Conservation (phyloP, 768 basidiomycete genomes). For the Lentinula boryana region DNA sequence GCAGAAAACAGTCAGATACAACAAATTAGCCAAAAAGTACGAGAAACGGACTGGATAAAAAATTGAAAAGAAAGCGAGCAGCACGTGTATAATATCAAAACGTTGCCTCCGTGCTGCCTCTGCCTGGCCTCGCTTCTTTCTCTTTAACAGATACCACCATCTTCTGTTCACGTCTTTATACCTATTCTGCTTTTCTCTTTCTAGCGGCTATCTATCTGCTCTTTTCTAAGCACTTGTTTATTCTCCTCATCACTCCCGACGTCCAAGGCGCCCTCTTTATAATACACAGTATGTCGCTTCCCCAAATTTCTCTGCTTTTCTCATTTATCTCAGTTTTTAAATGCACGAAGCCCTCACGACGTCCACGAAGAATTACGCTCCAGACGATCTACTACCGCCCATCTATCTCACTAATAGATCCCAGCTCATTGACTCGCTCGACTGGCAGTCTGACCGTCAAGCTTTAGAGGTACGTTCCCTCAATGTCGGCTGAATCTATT, state of each 20-base stretch:
- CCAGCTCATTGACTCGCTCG: slow-evolving; percentile 30
- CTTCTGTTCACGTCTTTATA: background rate
- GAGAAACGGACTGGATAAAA: background rate
- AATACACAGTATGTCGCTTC: slow-evolving; percentile 13
- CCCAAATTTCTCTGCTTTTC: slow-evolving; percentile 17
- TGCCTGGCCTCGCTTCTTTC: background rate
- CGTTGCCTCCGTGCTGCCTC: background rate
- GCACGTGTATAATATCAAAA: background rate
- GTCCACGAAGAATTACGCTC: slow-evolving; percentile 36
- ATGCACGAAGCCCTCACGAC: slow-evolving; percentile 69
- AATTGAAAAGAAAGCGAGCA: background rate
- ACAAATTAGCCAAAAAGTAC: background rate
- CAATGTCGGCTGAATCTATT: slow-evolving; percentile 15
- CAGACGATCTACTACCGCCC: slow-evolving; percentile 29
- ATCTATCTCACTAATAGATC: slow-evolving; percentile 26
- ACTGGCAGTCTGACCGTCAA: slow-evolving; percentile 43
- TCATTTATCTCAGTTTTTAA: slow-evolving; percentile 40
- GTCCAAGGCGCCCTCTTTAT: slow-evolving; percentile 28
- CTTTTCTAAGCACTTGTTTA: slow-evolving; percentile 30
- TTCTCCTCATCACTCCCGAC: slow-evolving; percentile 32
- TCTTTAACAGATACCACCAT: background rate
- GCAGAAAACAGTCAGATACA: background rate
- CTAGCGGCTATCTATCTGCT: slow-evolving; percentile 47
- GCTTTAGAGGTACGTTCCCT: slow-evolving; percentile 36
- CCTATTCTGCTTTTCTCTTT: slow-evolving; percentile 17